Conservation (phyloP, 306 rosid genomes). For the Senna tora region DNA sequence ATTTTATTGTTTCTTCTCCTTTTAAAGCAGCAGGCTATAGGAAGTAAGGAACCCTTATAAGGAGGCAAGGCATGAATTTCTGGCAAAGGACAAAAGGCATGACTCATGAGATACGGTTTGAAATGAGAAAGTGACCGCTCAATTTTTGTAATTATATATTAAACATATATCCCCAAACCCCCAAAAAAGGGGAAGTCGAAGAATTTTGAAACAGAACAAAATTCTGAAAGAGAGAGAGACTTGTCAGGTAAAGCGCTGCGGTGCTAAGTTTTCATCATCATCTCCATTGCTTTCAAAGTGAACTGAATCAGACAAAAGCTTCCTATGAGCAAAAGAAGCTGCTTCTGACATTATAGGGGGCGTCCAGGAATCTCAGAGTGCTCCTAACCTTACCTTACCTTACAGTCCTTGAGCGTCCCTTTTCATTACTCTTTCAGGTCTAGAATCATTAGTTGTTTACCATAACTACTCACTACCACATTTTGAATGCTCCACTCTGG, state of each 20-base stretch:
- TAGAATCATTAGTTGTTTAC: slow-evolving; percentile 61
- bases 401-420: slow-evolving; percentile 45
- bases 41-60: slow-evolving; percentile 49
- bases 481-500: slow-evolving; percentile 20
- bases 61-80: slow-evolving; percentile 74
- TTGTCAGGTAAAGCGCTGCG: slow-evolving; percentile 42
- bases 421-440: slow-evolving; percentile 58
- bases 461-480: slow-evolving; percentile 41
- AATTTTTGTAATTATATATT: slow-evolving; percentile 38
- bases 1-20: slow-evolving; percentile 42
- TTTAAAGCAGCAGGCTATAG: slow-evolving; percentile 41
- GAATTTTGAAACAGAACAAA: slow-evolving; percentile 38
- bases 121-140: slow-evolving; percentile 54
- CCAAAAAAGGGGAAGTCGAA: slow-evolving; percentile 29
- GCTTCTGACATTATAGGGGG: slow-evolving; percentile 56
- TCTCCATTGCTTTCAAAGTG: slow-evolving; percentile 56
- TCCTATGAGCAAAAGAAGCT: slow-evolving; percentile 59
- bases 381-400: slow-evolving; percentile 33
- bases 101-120: slow-evolving; percentile 49
- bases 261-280: slow-evolving; percentile 57
- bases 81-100: slow-evolving; percentile 66
- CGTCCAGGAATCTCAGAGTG: slow-evolving; percentile 69
- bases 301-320: slow-evolving; percentile 74
- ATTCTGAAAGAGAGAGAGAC: slow-evolving; percentile 29
- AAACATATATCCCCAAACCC: slow-evolving; percentile 31